phyloP scores from a whole-genome alignment of 352 stramenopile species.

The Proteromonas lacertae region DNA sequence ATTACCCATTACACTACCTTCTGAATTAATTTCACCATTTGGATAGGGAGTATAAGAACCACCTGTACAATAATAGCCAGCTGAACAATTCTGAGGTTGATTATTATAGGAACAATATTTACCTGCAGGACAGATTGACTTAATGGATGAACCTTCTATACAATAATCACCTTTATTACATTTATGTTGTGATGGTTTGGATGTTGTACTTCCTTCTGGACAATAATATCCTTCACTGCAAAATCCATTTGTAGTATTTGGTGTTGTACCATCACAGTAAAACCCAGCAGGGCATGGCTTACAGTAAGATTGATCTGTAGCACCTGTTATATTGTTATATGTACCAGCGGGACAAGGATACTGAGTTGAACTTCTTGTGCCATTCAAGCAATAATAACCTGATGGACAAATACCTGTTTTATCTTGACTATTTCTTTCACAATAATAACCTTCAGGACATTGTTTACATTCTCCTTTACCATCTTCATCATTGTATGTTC shows the following conservation, averaged over 20 bases:
- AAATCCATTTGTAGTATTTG: conserved; percentile 2
- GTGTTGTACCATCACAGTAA: conserved; percentile 18
- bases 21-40: no score
- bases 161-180: conserved; percentile 6
- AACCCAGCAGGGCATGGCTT: conserved; percentile 26
- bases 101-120: conserved; percentile 7
- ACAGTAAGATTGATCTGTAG: conserved; percentile 28
- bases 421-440: conserved; percentile 9
- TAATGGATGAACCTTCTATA: conserved; percentile 4
- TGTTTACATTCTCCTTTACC: conserved; percentile 6
- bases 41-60: conserved; percentile 18
- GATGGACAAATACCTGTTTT: conserved; percentile 6
- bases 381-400: conserved; percentile 13
- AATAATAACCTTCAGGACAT: conserved; percentile 35
- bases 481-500: conserved; percentile 11
- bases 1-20: conserved; percentile 17
- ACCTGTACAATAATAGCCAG: conserved; percentile 28
- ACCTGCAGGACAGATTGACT: neutral
- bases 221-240: conserved; percentile 9
- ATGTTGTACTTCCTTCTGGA: conserved; percentile 4
- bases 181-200: conserved; percentile 7
- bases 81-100: conserved; percentile 15
- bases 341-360: conserved; percentile 35
- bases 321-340: conserved; percentile 17
- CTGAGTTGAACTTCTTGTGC: conserved; percentile 16